Evolutionary conservation across 2,329 filamentous ascomycete species (phyloP), one percentile per base, ranked within the genome.

Genomic region (Hirsutella rhossiliensis): DNA sequence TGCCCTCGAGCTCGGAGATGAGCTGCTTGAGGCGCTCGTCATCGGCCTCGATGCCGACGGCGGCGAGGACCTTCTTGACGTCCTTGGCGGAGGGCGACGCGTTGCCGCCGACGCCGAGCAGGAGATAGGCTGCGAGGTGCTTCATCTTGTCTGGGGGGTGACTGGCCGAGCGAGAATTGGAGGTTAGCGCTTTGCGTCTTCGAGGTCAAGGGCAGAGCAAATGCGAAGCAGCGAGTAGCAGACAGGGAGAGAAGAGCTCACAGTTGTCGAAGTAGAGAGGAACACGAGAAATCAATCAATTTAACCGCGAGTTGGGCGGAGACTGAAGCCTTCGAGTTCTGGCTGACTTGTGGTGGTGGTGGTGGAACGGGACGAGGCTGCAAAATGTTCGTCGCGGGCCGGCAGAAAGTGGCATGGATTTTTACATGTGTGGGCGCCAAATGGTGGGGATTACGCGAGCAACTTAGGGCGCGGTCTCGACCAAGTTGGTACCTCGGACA

Each of bases 51-150:
- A 96, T 88, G 62, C 92, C 92, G 64, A 97, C 92, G 58, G 90
- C 86, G 63, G 81, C 80, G 67, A 98, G 87, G 62, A 98, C 88
- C 52, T 64, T 66, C 77, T 86, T 92, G 79, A 98, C 73, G 67
- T 97, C 89, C 56, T 70, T 69, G 61, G 85, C 87, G 54, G 85
- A 88, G 60, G 92, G 92, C 54, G 81, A 80, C 75, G 78, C 69
- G 80, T 96, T 97, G 74, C 92, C 92, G 68, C 79, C 90, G 60
- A 97, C 84, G 75, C 75, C 73, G 71, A 97, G 87, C 67, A 98
- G 90, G 66, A 98, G 88, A 82, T 94, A 97, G 68, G 92, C 90
- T 68, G 92, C 92, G 76, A 98, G 84, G 76, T 97, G 84, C 89
- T 98, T 97, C 92, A 98, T 97, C 87, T 82, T 94, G 69, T 60